A percentile compares a stretch with the other conserved stretches of the same genome.
Evolutionary conservation across 352 stramenopile species (phyloP).

Genomic region (Phytopythium ostracodes): DNA sequence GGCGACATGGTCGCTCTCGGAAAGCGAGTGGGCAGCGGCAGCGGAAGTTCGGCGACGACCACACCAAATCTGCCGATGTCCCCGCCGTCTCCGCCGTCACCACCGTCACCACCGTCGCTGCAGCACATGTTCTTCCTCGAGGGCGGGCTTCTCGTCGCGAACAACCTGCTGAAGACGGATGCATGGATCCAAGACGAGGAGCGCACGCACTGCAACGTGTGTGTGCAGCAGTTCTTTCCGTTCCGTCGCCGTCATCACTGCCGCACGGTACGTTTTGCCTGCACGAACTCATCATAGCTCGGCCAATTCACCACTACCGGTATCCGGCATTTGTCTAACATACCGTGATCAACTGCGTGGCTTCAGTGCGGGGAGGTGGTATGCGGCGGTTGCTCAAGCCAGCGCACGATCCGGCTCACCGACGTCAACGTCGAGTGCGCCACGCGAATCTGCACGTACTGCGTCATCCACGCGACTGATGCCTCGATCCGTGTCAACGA

Average conservation of each 20-base stretch:
- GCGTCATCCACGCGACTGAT: slow-evolving; percentile 70
- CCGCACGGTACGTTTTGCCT: slow-evolving; percentile 36
- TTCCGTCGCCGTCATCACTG: slow-evolving; percentile 78
- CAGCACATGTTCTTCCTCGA: slow-evolving; percentile 79
- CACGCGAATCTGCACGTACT: slow-evolving; percentile 78
- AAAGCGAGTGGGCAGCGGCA: slow-evolving; percentile 11
- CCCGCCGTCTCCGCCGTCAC: background rate
- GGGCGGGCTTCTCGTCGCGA: slow-evolving; percentile 62
- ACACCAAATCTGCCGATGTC: background rate
- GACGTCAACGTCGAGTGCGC: slow-evolving; percentile 78
- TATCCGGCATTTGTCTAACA: background rate
- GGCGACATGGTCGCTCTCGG: background rate
- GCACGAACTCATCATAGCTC: background rate
- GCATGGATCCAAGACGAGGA: slow-evolving; percentile 65
- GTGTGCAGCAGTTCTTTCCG: slow-evolving; percentile 75
- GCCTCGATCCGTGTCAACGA: slow-evolving; percentile 62
- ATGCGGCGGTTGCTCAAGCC: slow-evolving; percentile 65
- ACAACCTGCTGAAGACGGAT: slow-evolving; percentile 63
- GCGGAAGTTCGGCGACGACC: slow-evolving; percentile 9
- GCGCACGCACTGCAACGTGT: slow-evolving; percentile 77
- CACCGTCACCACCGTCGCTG: slow-evolving; percentile 6
- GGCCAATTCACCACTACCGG: background rate
- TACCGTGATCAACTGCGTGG: background rate
- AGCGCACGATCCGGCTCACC: slow-evolving; percentile 66
- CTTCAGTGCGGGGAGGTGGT: slow-evolving; percentile 61